Base-by-base conservation (phyloP, 768 basidiomycete genomes). In the Tulasnella sp. region DNA sequence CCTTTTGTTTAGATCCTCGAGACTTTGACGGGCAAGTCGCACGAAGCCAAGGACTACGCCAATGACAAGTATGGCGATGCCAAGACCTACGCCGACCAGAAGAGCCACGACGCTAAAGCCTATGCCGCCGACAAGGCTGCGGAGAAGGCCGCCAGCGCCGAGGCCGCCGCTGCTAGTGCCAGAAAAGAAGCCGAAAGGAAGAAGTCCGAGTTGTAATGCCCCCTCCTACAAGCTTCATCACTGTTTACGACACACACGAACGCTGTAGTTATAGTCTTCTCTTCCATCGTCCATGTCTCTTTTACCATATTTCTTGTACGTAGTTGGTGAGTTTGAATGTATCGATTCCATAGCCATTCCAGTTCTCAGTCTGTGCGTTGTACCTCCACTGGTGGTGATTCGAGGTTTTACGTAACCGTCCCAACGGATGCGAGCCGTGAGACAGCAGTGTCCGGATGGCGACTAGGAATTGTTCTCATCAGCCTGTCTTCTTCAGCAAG, bases 141-240 rank as follows among this genome's bases (percentile, higher is more conserved):
- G 22, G 79, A 60, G 20, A 73, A 46, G 42, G 79, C 73, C 7
- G 79, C 69, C 20, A 40, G 69, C 24, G 79, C 79, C 24, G 72
- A 75, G 34, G 7, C 46, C 28, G 37, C 64, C 5, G 73, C 72
- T 46, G 79, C 41, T 8, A 73, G 44, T 42, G 69, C 72, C 12
- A 74, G 31, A 34, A 73, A 80, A 74, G 64, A 46, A 34, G 69
- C 73, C 28, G 79, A 80, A 42, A 73, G 44, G 44, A n/a, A 72
- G 37, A 42, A 46, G 41, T 28, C 24, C 28, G 73, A 73, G 79
- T 74, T 80, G 79, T 80, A 50, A 75, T n/a, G 9, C 18, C 41
- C 24, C 14, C 64, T 16, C 16, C 6, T n/a, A 20, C 24, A 7
- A n/a, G 54, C 54, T 28, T 69, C 31, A 34, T 16, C 37, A 14